Evolutionary conservation across 192 early-diverging fungal species (phyloP), one percentile per base, ranked within the genome.

Genomic region (Umbelopsis ramanniana): DNA sequence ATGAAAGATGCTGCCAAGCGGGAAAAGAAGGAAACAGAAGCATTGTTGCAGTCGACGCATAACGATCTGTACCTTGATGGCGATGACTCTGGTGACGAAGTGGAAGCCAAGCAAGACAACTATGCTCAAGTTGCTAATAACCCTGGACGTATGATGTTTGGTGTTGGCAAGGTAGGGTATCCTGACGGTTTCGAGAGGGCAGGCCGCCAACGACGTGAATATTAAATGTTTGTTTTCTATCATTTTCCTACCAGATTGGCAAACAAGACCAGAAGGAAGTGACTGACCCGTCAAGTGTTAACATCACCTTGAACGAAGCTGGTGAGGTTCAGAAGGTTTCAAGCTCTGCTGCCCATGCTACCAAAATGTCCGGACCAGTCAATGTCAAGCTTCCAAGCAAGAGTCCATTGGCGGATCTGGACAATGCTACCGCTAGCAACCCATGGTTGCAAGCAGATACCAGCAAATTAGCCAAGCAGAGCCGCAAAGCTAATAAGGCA

Each of bases 1-100:
- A 99, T 99, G 98, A 93, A 94, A 81, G 87, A 91, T 66, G 92
- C 90, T 21, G 84, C 85, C 46, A 84, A 93, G 75, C 79, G 86
- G 63, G 76, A 89, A 66, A 77, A 82, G 68, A 74, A 87, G 21
- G 74, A 81, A 37, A 81, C 82, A 2, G 76, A 81, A 22, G 73
- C 75, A 10, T 60, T 84, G 6, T 76, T 86, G n/a, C 80, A 81
- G 15, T 83, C 86, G 69, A 76, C 77, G 57, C 74, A 84, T 15
- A 84, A 88, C 47, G 80, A 82, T 74, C 76, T 81, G 72, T 76
- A 81, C 35, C 74, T 76, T 14, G 78, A 79, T 2, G 76, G 69
- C 52, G 52, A 57, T 70, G 81, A 79, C 33, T 43, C 72, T 17
- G 73, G 74, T 46, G 79, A 81, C 26, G 73, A 83, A 47, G 55